Evolutionary conservation across 768 basidiomycete genomes (phyloP).

Genomic region (Psilocybe tampanensis): DNA sequence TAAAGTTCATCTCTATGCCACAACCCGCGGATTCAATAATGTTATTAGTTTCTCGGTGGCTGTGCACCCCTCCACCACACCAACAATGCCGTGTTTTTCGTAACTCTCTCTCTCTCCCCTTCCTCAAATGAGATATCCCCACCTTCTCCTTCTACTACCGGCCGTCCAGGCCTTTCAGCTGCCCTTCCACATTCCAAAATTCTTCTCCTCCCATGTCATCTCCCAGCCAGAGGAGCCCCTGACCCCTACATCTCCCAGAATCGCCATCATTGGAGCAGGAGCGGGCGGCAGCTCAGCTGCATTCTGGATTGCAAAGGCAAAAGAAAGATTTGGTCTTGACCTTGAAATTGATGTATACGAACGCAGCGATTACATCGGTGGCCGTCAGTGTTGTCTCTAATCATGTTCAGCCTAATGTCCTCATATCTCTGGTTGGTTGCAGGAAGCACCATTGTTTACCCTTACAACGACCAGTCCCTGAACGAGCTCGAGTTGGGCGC

Average conservation of each 20-base stretch:
- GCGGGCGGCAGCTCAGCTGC: slow-evolving; percentile 86
- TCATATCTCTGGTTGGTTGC: slow-evolving; percentile 3
- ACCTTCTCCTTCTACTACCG: slow-evolving; percentile 33
- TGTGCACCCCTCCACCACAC: slow-evolving; percentile 2
- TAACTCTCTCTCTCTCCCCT: background rate
- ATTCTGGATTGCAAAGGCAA: slow-evolving; percentile 81
- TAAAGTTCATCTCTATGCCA: background rate
- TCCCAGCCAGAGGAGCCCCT: slow-evolving; percentile 14
- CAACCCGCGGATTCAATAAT: background rate
- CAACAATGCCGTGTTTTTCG: background rate
- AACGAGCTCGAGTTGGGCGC: slow-evolving; percentile 82
- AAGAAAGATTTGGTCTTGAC: slow-evolving; percentile 66
- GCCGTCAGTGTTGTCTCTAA: slow-evolving; percentile 58
- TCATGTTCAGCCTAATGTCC: background rate
- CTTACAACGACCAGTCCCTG: slow-evolving; percentile 61
- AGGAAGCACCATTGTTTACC: slow-evolving; percentile 83
- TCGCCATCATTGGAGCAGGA: slow-evolving; percentile 91
- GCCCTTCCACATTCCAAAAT: slow-evolving; percentile 57
- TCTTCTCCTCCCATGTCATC: slow-evolving; percentile 44
- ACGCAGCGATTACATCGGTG: slow-evolving; percentile 73
- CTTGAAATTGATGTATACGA: slow-evolving; percentile 88
- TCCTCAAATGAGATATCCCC: slow-evolving; percentile 22
- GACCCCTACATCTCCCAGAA: slow-evolving; percentile 42
- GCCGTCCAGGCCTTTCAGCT: slow-evolving; percentile 41
- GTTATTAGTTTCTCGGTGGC: background rate